Evolutionary conservation across 345 rosid species (phyloP).

Genomic region (Rhizophora apiculata): DNA sequence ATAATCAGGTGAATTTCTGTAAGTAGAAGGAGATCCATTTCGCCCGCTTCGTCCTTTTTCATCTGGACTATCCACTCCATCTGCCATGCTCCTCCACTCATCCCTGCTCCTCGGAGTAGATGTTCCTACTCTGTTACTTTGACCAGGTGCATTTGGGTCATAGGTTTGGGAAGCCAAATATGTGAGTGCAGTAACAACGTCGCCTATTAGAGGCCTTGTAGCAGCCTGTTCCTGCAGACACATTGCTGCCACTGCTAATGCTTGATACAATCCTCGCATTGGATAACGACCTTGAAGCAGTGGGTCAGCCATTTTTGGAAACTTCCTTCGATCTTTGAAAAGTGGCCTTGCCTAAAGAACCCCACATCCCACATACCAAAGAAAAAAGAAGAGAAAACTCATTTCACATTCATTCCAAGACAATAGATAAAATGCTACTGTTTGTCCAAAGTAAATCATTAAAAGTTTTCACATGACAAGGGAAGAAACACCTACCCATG

Average conservation of each 20-base stretch:
- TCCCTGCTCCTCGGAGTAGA: conserved; percentile 66
- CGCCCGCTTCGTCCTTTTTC: conserved; percentile 13
- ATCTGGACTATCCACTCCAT: conserved; percentile 77
- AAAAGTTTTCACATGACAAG: too few species aligned
- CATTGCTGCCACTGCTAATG: conserved; percentile 98
- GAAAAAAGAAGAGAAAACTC: too few species aligned
- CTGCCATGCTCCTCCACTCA: conserved; percentile 54
- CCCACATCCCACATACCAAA: too few species aligned
- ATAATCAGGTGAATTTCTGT: conserved; percentile 82
- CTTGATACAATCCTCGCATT: conserved; percentile 94
- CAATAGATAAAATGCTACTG: too few species aligned
- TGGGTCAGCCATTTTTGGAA: conserved; percentile 96
- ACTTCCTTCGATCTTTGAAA: conserved; percentile 93
- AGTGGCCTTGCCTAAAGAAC: conserved; percentile 82
- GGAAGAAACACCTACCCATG: conserved; percentile 61
- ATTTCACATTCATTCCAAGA: too few species aligned
- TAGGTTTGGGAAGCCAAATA: conserved; percentile 92
- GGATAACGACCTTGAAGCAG: conserved; percentile 84
- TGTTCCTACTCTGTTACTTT: conserved; percentile 64
- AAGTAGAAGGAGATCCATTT: conserved; percentile 64
- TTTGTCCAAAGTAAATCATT: too few species aligned
- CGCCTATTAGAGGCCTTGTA: conserved; percentile 91
- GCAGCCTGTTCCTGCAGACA: conserved; percentile 97
- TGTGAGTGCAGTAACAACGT: conserved; percentile 92
- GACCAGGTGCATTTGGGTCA: conserved; percentile 48